phyloP scores from a whole-genome alignment of 2,329 filamentous ascomycete species.

The Bipolaris bicolor region DNA sequence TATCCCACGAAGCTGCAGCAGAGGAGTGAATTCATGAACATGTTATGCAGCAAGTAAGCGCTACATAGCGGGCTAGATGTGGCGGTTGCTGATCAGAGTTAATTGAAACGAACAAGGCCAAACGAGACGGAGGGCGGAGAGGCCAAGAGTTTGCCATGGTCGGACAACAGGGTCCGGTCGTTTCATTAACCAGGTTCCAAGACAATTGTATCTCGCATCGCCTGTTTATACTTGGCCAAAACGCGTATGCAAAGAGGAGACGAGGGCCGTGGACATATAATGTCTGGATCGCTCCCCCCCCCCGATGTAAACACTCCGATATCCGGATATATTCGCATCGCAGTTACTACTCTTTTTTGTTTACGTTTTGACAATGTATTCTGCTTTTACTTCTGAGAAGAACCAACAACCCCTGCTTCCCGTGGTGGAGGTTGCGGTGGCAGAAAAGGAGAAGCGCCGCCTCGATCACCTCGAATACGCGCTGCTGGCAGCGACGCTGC shows the following conservation, averaged over 20 bases:
- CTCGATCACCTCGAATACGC: conserved; percentile 11
- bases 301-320: too few relatives aligned
- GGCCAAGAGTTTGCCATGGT: conserved; percentile 13
- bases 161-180: conserved; percentile 12
- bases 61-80: neutral
- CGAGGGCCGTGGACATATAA: conserved; percentile 1
- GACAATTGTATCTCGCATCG: conserved; percentile 7
- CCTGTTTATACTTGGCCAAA: neutral
- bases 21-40: neutral
- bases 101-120: conserved; percentile 4
- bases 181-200: conserved; percentile 14
- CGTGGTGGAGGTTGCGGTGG: neutral
- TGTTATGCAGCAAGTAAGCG: neutral
- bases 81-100: neutral
- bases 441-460: conserved; percentile 1
- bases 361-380: conserved; percentile 1
- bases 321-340: too few relatives aligned
- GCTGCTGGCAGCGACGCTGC: conserved; percentile 9
- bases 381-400: conserved; percentile 8
- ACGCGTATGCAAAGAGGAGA: neutral
- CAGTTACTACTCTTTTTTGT: too few relatives aligned
- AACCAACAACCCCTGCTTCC: conserved; percentile 11
- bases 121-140: neutral
- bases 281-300: neutral
- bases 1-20: neutral